A percentile compares a stretch with the other conserved stretches of the same genome.
These are phyloP conservation scores for Coleophoma cylindrospora DNA, from an alignment of 2,329 filamentous ascomycete genomes.

Conservation along the genomic window DNA sequence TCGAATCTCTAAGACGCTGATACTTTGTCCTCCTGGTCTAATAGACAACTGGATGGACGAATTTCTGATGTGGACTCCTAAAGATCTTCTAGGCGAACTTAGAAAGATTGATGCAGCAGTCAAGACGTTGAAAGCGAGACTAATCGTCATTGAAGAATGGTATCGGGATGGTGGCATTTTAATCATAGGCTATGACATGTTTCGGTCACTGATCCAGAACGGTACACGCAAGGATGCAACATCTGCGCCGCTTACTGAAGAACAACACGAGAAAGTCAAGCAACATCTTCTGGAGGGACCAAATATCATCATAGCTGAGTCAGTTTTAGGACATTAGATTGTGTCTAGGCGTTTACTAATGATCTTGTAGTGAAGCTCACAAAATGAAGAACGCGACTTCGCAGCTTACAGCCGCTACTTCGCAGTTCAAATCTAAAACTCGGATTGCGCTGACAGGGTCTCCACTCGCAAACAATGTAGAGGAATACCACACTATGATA, in stretches of 20 bases:
- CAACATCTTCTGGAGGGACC: constrained; percentile 53
- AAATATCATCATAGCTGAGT: constrained; percentile 72
- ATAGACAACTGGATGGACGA: constrained; percentile 84
- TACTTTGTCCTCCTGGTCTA: constrained; percentile 71
- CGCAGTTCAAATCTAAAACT: constrained; percentile 57
- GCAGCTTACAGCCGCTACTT: constrained; percentile 46
- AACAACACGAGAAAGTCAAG: constrained; percentile 33
- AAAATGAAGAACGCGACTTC: constrained; percentile 62
- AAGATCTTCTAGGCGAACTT: constrained; percentile 47
- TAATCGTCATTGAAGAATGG: constrained; percentile 52
- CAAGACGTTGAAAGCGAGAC: constrained; percentile 29
- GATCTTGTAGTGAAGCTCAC: constrained; percentile 60
- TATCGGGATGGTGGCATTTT: constrained; percentile 62
- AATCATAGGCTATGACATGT: constrained; percentile 70
- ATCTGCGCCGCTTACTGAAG: constrained; percentile 22
- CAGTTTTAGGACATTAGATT: no score
- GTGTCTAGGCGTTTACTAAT: no score
- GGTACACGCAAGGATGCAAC: constrained; percentile 24
- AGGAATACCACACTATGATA: constrained; percentile 83
- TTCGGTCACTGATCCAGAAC: constrained; percentile 41
- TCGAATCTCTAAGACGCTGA: constrained; percentile 56
- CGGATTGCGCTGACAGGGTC: constrained; percentile 85
- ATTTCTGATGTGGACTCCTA: constrained; percentile 62
- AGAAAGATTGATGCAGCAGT: constrained; percentile 46
- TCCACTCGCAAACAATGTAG: constrained; percentile 77